Evolutionary conservation across 2,329 filamentous ascomycete genomes (phyloP).

Genomic region (Ambrosiella beaveri): DNA sequence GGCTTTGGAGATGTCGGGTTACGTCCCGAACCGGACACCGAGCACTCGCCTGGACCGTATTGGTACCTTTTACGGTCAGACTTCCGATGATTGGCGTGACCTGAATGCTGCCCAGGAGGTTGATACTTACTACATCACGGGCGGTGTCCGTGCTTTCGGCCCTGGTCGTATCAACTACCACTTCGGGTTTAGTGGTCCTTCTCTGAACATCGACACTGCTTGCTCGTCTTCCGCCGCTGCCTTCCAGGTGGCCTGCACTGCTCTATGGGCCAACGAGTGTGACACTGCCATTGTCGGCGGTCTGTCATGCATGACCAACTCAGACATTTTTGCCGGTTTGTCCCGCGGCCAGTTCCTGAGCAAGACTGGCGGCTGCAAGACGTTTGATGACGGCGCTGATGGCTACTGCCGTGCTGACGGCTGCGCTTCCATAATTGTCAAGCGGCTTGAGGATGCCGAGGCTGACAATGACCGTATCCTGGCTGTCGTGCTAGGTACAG

Average conservation of each 20-base stretch:
- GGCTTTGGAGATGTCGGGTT: conserved; percentile 59
- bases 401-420: conserved; percentile 70
- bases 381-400: conserved; percentile 64
- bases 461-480: conserved; percentile 61
- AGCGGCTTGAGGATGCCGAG: conserved; percentile 62
- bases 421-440: conserved; percentile 57
- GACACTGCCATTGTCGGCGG: conserved; percentile 70
- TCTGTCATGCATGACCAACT: conserved; percentile 61
- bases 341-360: conserved; percentile 64
- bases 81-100: conserved; percentile 65
- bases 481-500: conserved; percentile 56
- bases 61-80: conserved; percentile 60
- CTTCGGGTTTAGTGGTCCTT: conserved; percentile 60
- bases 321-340: conserved; percentile 61
- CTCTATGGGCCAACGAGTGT: conserved; percentile 58
- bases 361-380: conserved; percentile 59
- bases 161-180: conserved; percentile 57
- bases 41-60: conserved; percentile 43
- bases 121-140: conserved; percentile 37
- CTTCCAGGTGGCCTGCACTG: conserved; percentile 51
- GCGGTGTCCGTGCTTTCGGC: conserved; percentile 32
- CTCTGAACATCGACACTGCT: conserved; percentile 56
- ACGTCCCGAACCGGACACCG: conserved; percentile 48
- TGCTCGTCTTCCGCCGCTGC: conserved; percentile 60
- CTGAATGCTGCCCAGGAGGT: conserved; percentile 54